A percentile compares a stretch with the other conserved stretches of the same genome.
These are phyloP conservation scores for Macrotyloma uniflorum DNA, from an alignment of 306 rosid species.

Conservation along the genomic window DNA sequence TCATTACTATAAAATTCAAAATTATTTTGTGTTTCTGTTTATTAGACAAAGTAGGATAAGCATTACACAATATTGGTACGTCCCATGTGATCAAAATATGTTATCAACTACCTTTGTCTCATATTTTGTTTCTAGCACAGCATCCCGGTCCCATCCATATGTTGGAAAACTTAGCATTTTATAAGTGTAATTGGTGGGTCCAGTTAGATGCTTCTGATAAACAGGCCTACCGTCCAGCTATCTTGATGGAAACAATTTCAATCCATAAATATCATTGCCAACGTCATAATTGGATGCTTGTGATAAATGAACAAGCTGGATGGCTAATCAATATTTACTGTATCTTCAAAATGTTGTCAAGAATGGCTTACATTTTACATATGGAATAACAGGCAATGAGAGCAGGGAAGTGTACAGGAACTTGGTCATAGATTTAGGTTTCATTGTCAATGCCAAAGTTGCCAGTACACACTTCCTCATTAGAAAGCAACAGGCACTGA, in stretches of 20 bases:
- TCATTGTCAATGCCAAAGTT: slow-evolving; percentile 39
- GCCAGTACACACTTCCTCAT: slow-evolving; percentile 36
- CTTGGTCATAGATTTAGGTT: slow-evolving; percentile 34
- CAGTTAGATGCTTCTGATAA: slow-evolving; percentile 34
- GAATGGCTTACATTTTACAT: slow-evolving; percentile 23
- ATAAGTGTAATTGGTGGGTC: slow-evolving; percentile 47
- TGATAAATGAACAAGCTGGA: slow-evolving; percentile 42
- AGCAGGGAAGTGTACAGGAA: slow-evolving; percentile 34
- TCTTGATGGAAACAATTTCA: slow-evolving; percentile 41
- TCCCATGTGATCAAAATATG: slow-evolving; percentile 28
- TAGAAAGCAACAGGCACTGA: slow-evolving; percentile 18
- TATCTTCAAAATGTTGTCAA: slow-evolving; percentile 27
- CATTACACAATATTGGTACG: slow-evolving; percentile 28
- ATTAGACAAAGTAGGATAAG: slow-evolving; percentile 38
- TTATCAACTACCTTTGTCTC: slow-evolving; percentile 32
- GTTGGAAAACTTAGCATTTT: slow-evolving; percentile 30
- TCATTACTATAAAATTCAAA: slow-evolving; percentile 48
- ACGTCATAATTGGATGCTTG: slow-evolving; percentile 44
- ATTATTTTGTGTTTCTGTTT: slow-evolving; percentile 35
- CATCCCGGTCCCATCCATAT: slow-evolving; percentile 39
- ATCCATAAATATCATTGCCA: slow-evolving; percentile 55
- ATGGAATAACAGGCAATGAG: slow-evolving; percentile 29
- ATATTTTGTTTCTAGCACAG: slow-evolving; percentile 25
- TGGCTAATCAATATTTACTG: slow-evolving; percentile 37
- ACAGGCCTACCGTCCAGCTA: slow-evolving; percentile 51